Percentiles rank a stretch among this genome's conserved stretches.
phyloP scores from a whole-genome alignment of 257 asterid species.

The Solanum pinnatisectum region DNA sequence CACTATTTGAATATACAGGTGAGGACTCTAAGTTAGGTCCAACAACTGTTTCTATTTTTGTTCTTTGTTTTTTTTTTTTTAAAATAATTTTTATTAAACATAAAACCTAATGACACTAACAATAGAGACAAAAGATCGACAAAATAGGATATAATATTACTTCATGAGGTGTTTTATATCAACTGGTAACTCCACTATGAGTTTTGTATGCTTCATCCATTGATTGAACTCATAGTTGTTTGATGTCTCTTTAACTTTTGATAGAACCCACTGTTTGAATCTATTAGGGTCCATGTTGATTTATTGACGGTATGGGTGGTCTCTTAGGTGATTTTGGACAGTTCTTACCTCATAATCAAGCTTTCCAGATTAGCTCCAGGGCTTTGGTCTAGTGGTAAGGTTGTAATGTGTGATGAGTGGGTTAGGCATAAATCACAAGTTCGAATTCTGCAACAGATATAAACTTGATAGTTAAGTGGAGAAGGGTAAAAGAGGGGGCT shows the following conservation, averaged over 20 bases:
- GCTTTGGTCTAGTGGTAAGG: neutral
- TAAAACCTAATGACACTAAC: neutral
- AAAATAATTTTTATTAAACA: neutral
- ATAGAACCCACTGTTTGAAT: neutral
- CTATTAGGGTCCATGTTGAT: neutral
- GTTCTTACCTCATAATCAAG: neutral
- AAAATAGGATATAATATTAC: neutral
- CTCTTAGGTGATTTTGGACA: neutral
- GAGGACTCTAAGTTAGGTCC: constrained; percentile 8
- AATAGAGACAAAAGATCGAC: neutral
- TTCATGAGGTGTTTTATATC: neutral
- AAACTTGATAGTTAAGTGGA: neutral
- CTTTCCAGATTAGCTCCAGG: neutral
- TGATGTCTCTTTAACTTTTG: neutral
- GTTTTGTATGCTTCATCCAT: neutral
- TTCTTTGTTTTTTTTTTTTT: neutral
- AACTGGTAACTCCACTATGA: neutral
- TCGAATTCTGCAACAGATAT: neutral
- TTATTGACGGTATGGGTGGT: neutral
- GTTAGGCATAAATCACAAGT: neutral
- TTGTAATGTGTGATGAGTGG: neutral
- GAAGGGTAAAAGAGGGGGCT: neutral
- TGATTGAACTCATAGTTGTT: neutral
- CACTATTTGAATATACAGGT: constrained; percentile 92
- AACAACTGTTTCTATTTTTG: neutral